Conservation (phyloP, 2,329 filamentous ascomycete genomes). For the Ascocoryne sarcoides region DNA sequence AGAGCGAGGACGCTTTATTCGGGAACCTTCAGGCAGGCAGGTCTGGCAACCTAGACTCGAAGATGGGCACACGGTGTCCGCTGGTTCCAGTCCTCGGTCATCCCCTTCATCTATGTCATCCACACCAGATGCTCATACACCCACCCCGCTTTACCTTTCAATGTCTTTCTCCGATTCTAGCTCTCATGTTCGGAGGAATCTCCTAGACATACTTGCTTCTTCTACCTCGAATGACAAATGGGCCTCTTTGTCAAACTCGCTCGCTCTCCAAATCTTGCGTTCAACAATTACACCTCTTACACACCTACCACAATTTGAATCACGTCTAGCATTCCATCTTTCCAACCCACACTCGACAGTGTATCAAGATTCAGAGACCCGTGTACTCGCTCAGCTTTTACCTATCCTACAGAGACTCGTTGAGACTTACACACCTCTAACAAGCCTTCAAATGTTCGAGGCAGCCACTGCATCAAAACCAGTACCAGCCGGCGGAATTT, state of each 20-base stretch:
- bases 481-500: not conserved
- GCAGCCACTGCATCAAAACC: slow-evolving; percentile 17
- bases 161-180: slow-evolving; percentile 17
- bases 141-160: slow-evolving; percentile 23
- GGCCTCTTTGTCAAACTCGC: slow-evolving; percentile 17
- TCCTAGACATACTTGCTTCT: slow-evolving; percentile 26
- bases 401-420: slow-evolving; percentile 25
- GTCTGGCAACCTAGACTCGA: slow-evolving; percentile 21
- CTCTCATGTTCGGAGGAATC: slow-evolving; percentile 20
- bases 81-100: slow-evolving; percentile 22
- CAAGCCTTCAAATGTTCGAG: slow-evolving; percentile 28
- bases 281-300: slow-evolving; percentile 24
- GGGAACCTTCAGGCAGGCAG: slow-evolving; percentile 16
- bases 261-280: slow-evolving; percentile 28
- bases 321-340: slow-evolving; percentile 24
- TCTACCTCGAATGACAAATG: slow-evolving; percentile 22
- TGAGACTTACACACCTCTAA: slow-evolving; percentile 23
- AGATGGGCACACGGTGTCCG: slow-evolving; percentile 14
- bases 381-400: slow-evolving; percentile 21
- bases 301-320: slow-evolving; percentile 25
- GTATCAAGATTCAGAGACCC: slow-evolving; percentile 25
- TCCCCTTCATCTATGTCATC: slow-evolving; percentile 25
- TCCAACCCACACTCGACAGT: slow-evolving; percentile 21
- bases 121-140: slow-evolving; percentile 18
- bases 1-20: slow-evolving; percentile 19